phyloP scores from a whole-genome alignment of 192 early-diverging fungal genomes.

The Mortierella hygrophila region DNA sequence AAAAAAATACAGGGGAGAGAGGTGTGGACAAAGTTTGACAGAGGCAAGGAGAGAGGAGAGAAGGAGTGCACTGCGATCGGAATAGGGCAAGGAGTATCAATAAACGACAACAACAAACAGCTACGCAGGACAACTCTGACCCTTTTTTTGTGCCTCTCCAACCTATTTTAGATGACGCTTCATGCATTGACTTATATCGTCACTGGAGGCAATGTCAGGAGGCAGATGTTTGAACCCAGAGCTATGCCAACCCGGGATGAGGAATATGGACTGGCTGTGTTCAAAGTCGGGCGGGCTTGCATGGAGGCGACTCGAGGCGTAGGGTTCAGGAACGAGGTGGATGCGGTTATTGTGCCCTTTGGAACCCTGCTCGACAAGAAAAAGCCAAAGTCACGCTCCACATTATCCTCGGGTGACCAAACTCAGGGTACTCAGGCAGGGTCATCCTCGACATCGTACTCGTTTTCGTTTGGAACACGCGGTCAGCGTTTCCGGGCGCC shows the following conservation, averaged over 20 bases:
- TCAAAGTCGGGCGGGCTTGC: constrained; percentile 60
- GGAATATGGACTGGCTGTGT: constrained; percentile 62
- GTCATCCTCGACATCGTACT: not conserved
- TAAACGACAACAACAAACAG: not conserved
- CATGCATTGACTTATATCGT: constrained; percentile 57
- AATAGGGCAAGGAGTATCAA: not conserved
- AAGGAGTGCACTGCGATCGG: not conserved
- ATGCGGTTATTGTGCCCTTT: constrained; percentile 53
- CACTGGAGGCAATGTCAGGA: constrained; percentile 59
- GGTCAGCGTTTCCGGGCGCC: not conserved
- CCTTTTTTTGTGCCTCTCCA: not conserved
- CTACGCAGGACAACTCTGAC: not conserved
- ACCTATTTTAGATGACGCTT: constrained; percentile 31
- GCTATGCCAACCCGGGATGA: constrained; percentile 54
- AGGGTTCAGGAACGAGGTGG: constrained; percentile 60
- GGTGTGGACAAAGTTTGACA: not conserved
- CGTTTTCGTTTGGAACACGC: constrained; percentile 4
- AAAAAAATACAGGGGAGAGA: not conserved
- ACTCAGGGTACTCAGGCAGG: not conserved
- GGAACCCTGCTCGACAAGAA: constrained; percentile 59
- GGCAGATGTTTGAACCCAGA: constrained; percentile 60
- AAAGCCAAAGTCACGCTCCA: not conserved
- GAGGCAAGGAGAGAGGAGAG: not conserved
- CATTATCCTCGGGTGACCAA: not conserved
- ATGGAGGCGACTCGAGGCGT: constrained; percentile 60